Evolutionary conservation across 2,329 filamentous ascomycete genomes (phyloP).

Genomic region (Alternaria alternata): DNA sequence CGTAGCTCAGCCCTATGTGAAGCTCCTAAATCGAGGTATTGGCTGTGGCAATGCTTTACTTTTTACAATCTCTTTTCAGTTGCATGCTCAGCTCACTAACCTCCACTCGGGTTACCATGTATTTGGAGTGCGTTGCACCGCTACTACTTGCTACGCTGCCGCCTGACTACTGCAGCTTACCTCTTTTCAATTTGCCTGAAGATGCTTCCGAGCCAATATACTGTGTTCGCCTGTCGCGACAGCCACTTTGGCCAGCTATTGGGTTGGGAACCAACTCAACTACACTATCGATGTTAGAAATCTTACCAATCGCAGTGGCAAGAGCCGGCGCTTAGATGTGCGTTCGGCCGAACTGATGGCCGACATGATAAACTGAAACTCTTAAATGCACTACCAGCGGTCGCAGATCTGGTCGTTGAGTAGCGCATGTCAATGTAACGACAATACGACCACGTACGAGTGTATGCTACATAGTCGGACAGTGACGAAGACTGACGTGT

Average conservation of each 20-base stretch:
- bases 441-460: background rate
- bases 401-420: constrained; percentile 17
- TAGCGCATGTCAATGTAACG: background rate
- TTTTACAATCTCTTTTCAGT: background rate
- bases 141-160: constrained; percentile 10
- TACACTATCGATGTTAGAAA: background rate
- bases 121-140: background rate
- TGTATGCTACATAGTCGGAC: background rate
- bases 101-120: background rate
- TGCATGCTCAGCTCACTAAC: constrained; percentile 6
- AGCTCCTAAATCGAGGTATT: constrained; percentile 9
- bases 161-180: constrained; percentile 16
- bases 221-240: constrained; percentile 10
- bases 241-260: background rate
- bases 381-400: constrained; percentile 14
- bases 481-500: background rate
- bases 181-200: background rate
- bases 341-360: constrained; percentile 12
- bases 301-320: background rate
- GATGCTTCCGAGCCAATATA: background rate
- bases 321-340: constrained; percentile 4
- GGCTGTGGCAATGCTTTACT: constrained; percentile 1
- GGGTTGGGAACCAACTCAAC: background rate
- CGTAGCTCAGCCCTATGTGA: constrained; percentile 8
- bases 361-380: constrained; percentile 21